Conservation (phyloP, 2,329 filamentous ascomycete species). For the Cladosporium phlei region DNA sequence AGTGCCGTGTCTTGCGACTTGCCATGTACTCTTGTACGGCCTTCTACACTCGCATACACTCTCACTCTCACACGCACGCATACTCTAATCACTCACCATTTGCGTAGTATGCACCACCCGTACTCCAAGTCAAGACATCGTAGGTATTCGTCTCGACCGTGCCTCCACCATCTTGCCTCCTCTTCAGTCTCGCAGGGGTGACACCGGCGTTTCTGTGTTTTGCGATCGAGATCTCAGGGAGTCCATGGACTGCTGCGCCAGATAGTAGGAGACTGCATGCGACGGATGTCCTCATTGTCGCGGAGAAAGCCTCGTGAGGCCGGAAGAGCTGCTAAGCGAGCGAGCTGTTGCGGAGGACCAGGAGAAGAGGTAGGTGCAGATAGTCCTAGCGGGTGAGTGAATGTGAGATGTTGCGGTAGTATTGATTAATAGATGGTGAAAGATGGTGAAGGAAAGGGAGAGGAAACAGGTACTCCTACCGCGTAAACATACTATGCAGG, state of each 20-base stretch:
- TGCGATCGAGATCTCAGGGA: slow-evolving; percentile 24
- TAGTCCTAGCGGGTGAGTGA: neutral
- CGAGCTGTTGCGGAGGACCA: neutral
- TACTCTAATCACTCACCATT: slow-evolving; percentile 27
- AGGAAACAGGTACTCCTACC: too few species aligned
- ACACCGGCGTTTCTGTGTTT: slow-evolving; percentile 24
- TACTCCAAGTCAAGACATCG: slow-evolving; percentile 28
- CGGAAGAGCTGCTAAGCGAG: too few species aligned
- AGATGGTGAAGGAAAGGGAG: neutral
- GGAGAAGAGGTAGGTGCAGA: neutral
- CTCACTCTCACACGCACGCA: too few species aligned
- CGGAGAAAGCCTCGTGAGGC: too few species aligned
- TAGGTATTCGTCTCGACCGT: slow-evolving; percentile 28
- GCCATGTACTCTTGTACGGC: too few species aligned
- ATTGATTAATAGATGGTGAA: neutral
- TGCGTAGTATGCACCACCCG: slow-evolving; percentile 32
- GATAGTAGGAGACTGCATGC: neutral
- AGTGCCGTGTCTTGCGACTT: neutral
- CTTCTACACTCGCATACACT: too few species aligned
- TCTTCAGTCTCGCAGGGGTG: slow-evolving; percentile 15
- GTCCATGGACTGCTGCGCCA: slow-evolving; percentile 16
- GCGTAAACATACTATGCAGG: too few species aligned
- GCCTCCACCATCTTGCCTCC: slow-evolving; percentile 14
- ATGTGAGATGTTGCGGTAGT: neutral
- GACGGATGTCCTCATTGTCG: neutral